Evolutionary conservation across 805 yeast species (phyloP).

Genomic region (Wickerhamiella shivajii): DNA sequence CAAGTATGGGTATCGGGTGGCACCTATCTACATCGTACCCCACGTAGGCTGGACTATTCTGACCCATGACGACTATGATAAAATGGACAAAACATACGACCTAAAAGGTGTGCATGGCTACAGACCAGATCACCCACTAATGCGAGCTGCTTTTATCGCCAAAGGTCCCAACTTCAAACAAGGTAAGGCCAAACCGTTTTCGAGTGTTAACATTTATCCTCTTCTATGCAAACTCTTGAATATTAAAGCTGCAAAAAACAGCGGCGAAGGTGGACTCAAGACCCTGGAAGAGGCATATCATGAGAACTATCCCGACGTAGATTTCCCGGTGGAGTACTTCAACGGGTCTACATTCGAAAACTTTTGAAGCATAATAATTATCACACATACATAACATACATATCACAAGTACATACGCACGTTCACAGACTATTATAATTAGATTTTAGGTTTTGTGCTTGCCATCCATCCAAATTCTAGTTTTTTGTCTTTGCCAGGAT

Average conservation of each 20-base stretch:
- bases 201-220: conserved; percentile 59
- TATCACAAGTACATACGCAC: neutral
- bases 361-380: neutral
- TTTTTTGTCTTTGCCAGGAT: conserved; percentile 39
- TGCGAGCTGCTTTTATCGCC: conserved; percentile 73
- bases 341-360: conserved; percentile 21
- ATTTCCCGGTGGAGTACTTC: conserved; percentile 18
- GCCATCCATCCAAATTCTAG: conserved; percentile 58
- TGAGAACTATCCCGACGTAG: conserved; percentile 23
- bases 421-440: conserved; percentile 3
- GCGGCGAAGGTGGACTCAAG: no score
- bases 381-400: neutral
- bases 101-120: conserved; percentile 80
- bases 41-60: conserved; percentile 65
- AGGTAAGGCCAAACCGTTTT: conserved; percentile 42
- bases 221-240: conserved; percentile 53
- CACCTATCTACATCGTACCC: conserved; percentile 79
- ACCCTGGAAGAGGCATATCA: conserved; percentile 18
- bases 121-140: conserved; percentile 56
- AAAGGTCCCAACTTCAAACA: conserved; percentile 60
- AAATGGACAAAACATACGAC: conserved; percentile 34
- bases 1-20: conserved; percentile 44
- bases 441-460: conserved; percentile 28
- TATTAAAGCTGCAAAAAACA: conserved; percentile 40
- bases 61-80: conserved; percentile 42